Base-by-base conservation (phyloP, 371 early-diverging fungal species). In the Nosema granulosis region DNA sequence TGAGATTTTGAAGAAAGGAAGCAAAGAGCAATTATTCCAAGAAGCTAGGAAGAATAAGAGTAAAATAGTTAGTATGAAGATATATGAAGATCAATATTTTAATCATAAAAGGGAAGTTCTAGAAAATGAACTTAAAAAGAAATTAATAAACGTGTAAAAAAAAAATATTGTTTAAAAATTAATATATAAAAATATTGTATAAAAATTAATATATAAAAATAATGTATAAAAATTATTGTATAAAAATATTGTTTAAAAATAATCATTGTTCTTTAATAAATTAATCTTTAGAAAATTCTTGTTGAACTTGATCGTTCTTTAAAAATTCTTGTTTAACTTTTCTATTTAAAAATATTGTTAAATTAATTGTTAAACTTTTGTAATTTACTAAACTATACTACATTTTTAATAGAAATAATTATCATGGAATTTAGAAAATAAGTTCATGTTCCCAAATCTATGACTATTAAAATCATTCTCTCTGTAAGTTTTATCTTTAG, bases 401-500 rank as follows among this genome's bases (percentile, higher is more conserved):
- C n/a, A 49, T 49, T 12, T 49, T 12, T 49, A 49, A 49, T 49
- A 49, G 12, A 12, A 49, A 12, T 49, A 49, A n/a, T 49, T 49
- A 12, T 49, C n/a, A 49, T 49, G n/a, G 50, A 49, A 12, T 49
- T 49, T 49, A 12, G n/a, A 12, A 49, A n/a, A n/a, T 49, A 12
- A 11, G 11, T 49, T 12, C n/a, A 49, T 11, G 50, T 49, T 49
- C n/a, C n/a, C n/a, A 49, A 12, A 49, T 11, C 11, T 49, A 12
- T 49, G 11, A 12, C n/a, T 49, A n/a, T n/a, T n/a, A n/a, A n/a
- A 11, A 61, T 29, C 24, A 16, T 61, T 29, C 34, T 76, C 71
- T 22, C 50, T 71, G 1, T 16, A 34, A 32, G 59, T 74, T 57
- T 79, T 84, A 13, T 80, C 78, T 68, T 82, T 82, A 32, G 82